These are phyloP conservation scores for Pseudognaphalium luteoalbum DNA, from an alignment of 129 eudicot genomes.

Conservation along the genomic window DNA sequence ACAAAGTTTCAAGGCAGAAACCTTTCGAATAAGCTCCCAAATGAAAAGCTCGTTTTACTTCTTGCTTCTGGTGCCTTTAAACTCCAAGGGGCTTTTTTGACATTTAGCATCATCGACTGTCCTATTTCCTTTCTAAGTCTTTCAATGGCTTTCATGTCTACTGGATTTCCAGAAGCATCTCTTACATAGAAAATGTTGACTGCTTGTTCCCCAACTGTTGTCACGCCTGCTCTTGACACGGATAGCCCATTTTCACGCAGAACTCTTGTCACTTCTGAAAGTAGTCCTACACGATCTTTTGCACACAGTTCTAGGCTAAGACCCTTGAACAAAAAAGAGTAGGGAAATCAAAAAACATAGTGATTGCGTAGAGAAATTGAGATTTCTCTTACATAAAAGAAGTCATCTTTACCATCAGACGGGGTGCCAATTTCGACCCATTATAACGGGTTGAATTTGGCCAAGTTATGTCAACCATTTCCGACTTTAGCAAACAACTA, in stretches of 20 bases:
- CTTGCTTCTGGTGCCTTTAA: slow-evolving; percentile 51
- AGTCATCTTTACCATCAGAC: background rate
- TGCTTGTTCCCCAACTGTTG: slow-evolving; percentile 77
- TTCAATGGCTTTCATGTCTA: slow-evolving; percentile 73
- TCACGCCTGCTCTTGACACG: slow-evolving; percentile 81
- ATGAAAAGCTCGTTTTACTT: slow-evolving; percentile 67
- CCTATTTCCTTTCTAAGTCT: slow-evolving; percentile 79
- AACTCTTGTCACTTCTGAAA: slow-evolving; percentile 83
- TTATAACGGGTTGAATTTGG: background rate
- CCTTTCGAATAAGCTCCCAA: slow-evolving; percentile 64
- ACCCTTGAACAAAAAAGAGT: slow-evolving; percentile 49
- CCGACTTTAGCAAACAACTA: too few relatives aligned
- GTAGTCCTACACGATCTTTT: slow-evolving; percentile 84
- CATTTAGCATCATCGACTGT: slow-evolving; percentile 73
- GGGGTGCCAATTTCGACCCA: background rate
- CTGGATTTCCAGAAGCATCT: slow-evolving; percentile 84
- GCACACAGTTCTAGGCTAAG: slow-evolving; percentile 82
- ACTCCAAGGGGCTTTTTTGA: slow-evolving; percentile 52
- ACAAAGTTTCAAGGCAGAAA: slow-evolving; percentile 44
- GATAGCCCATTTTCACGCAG: slow-evolving; percentile 78
- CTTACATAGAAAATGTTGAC: slow-evolving; percentile 70
- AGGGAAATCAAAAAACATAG: background rate
- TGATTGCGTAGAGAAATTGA: background rate
- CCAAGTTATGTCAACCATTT: too few relatives aligned
- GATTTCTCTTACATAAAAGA: background rate